phyloP scores from a whole-genome alignment of 768 basidiomycete genomes.

The Mycena filopes region DNA sequence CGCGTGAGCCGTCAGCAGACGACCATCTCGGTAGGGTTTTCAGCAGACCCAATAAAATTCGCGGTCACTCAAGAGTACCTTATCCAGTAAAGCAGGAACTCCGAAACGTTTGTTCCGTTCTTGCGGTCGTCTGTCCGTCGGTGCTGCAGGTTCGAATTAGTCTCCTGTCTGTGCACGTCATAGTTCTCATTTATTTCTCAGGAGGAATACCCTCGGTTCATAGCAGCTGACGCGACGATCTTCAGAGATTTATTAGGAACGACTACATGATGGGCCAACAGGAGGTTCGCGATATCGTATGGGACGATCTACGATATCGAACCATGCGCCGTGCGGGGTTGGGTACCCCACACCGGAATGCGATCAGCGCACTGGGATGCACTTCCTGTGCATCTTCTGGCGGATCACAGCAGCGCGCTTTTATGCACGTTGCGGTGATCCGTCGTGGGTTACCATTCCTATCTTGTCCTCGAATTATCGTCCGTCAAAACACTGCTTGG shows the following conservation, averaged over 20 bases:
- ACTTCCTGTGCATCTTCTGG: no score
- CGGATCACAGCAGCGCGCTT: background rate
- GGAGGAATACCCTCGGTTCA: constrained; percentile 23
- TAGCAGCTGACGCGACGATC: constrained; percentile 5
- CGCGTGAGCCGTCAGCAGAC: constrained; percentile 5
- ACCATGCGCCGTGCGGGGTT: no score
- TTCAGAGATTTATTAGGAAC: constrained; percentile 3
- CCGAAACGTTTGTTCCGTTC: constrained; percentile 15
- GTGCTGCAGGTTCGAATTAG: constrained; percentile 19
- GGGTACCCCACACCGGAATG: no score
- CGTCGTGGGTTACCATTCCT: background rate
- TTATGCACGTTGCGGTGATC: constrained; percentile 13
- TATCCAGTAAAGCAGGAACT: constrained; percentile 16
- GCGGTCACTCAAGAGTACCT: background rate
- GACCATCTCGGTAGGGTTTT: background rate
- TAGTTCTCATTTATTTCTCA: background rate
- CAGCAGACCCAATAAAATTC: background rate
- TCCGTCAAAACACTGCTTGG: background rate
- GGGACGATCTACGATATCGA: background rate
- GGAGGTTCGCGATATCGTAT: background rate
- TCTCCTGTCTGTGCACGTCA: background rate
- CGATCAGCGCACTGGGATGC: no score
- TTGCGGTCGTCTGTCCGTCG: constrained; percentile 26
- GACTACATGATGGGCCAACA: background rate
- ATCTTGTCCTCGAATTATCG: no score